phyloP scores from a whole-genome alignment of 169 alveolate genomes.

The Plasmodium gallinaceum region DNA sequence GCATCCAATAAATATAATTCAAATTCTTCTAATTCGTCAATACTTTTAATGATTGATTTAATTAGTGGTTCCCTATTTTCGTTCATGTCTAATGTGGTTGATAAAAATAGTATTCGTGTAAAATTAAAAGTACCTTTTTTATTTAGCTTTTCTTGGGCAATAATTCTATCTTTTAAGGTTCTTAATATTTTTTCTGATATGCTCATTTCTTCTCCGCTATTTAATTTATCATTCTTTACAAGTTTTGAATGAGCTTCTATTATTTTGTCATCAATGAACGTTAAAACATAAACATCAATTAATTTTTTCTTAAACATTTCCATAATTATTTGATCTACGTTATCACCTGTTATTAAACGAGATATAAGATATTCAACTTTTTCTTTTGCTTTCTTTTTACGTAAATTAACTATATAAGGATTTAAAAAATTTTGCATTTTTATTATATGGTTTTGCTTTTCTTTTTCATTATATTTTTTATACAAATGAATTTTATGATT shows the following conservation, averaged over 20 bases:
- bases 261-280: constrained; percentile 72
- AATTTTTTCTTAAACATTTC: constrained; percentile 53
- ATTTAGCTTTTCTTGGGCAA: constrained; percentile 72
- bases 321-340: constrained; percentile 39
- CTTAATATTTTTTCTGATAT: constrained; percentile 62
- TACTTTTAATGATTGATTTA: constrained; percentile 34
- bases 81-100: constrained; percentile 29
- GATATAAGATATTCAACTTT: constrained; percentile 67
- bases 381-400: constrained; percentile 74
- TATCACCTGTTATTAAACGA: constrained; percentile 39
- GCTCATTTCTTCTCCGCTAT: constrained; percentile 31
- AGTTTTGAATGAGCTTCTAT: constrained; percentile 71
- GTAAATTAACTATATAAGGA: constrained; percentile 47
- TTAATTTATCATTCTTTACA: constrained; percentile 3
- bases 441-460: constrained; percentile 30
- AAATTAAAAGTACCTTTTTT: constrained; percentile 62
- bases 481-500: constrained; percentile 66
- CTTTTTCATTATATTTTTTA: constrained; percentile 69
- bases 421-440: constrained; percentile 62
- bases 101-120: constrained; percentile 59
- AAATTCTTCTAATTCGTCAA: constrained; percentile 69
- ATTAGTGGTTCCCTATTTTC: constrained; percentile 63
- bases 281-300: constrained; percentile 62
- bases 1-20: constrained; percentile 68
- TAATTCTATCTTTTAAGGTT: constrained; percentile 55